Evolutionary conservation across 805 yeast genomes (phyloP).

Genomic region (Kluyveromyces siamensis): DNA sequence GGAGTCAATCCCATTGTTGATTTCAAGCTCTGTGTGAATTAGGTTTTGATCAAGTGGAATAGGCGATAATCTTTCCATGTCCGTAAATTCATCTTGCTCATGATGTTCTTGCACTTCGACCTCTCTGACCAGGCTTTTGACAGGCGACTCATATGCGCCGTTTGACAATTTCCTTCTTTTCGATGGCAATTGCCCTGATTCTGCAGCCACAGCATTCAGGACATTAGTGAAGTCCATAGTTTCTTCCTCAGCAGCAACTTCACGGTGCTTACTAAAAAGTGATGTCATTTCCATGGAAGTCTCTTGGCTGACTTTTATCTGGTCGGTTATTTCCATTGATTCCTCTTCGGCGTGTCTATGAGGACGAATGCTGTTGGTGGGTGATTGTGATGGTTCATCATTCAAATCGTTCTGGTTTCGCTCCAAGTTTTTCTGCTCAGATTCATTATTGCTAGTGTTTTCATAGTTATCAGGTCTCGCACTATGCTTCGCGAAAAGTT

Average conservation of each 20-base stretch:
- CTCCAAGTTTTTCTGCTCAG: too few species aligned
- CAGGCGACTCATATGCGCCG: slow-evolving; percentile 3
- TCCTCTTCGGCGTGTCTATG: slow-evolving; percentile 3
- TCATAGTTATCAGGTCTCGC: slow-evolving; percentile 1
- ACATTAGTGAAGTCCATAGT: slow-evolving; percentile 12
- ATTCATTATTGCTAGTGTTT: neutral
- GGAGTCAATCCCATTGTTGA: neutral
- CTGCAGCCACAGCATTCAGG: neutral
- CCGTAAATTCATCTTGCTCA: slow-evolving; percentile 13
- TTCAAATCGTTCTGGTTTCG: neutral
- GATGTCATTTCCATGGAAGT: slow-evolving; percentile 10
- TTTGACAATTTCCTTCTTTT: slow-evolving; percentile 1
- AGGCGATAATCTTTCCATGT: slow-evolving; percentile 24
- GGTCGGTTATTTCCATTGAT: slow-evolving; percentile 5
- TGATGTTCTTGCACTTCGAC: slow-evolving; percentile 3
- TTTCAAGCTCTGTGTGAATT: neutral
- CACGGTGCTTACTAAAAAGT: slow-evolving; percentile 4
- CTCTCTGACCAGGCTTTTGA: slow-evolving; percentile 1
- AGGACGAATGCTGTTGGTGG: slow-evolving; percentile 1
- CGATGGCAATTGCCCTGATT: slow-evolving; percentile 1
- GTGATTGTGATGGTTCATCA: neutral
- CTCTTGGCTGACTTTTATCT: slow-evolving; percentile 4
- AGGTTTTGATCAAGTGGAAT: slow-evolving; percentile 4
- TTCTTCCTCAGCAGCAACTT: slow-evolving; percentile 3
- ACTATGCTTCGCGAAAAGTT: slow-evolving; percentile 12